These are phyloP conservation scores for Chimonanthus praecox DNA, from an alignment of 164 flowering plant genomes.

Conservation along the genomic window DNA sequence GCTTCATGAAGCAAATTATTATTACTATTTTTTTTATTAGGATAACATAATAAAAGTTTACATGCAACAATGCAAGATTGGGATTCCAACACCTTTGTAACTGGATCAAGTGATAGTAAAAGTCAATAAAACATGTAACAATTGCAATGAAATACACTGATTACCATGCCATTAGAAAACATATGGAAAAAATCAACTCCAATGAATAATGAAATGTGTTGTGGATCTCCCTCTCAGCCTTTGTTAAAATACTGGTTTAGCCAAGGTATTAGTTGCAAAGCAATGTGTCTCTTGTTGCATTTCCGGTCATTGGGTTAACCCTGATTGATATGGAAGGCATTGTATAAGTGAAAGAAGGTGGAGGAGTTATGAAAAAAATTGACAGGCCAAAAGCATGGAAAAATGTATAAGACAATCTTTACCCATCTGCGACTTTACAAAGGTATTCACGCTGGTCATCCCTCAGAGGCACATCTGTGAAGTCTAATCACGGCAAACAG, in stretches of 20 bases:
- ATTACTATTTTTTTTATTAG: not conserved
- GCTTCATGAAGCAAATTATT: no score
- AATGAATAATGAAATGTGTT: not conserved
- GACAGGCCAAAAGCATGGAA: not conserved
- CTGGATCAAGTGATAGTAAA: not conserved
- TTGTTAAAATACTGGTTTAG: not conserved
- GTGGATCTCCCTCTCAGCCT: not conserved
- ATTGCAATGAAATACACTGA: not conserved
- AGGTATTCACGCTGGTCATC: constrained; percentile 88
- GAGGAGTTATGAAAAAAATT: not conserved
- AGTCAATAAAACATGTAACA: not conserved
- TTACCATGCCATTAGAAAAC: no score
- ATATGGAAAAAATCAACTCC: not conserved
- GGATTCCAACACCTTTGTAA: not conserved
- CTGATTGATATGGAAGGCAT: constrained; percentile 22
- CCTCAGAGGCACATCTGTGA: constrained; percentile 92
- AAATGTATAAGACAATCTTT: constrained; percentile 18
- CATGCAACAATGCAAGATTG: not conserved
- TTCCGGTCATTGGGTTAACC: constrained; percentile 82
- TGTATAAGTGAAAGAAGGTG: not conserved
- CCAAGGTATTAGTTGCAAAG: constrained; percentile 46
- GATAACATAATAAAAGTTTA: not conserved
- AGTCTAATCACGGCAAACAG: constrained; percentile 37
- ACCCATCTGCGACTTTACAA: constrained; percentile 94
- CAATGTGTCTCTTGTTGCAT: constrained; percentile 81